Evolutionary conservation across 345 rosid genomes (phyloP).

Genomic region (Iberis pinnata): DNA sequence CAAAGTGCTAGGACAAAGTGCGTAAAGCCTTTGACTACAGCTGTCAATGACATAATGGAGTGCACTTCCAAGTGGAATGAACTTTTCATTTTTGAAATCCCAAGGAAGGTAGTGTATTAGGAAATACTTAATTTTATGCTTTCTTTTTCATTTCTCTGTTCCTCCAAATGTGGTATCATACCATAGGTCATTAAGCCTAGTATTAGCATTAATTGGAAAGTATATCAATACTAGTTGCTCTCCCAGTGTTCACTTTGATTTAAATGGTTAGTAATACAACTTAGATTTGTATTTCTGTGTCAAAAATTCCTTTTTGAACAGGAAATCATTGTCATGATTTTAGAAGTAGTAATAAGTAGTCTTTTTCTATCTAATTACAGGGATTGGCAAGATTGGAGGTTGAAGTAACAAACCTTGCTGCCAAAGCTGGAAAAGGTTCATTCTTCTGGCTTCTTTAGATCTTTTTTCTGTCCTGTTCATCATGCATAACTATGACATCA

Average conservation of each 20-base stretch:
- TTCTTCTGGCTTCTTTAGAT: constrained; percentile 10
- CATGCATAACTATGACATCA: constrained; percentile 3
- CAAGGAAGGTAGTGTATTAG: constrained; percentile 49
- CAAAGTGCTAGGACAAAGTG: constrained; percentile 99
- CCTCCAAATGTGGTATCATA: background rate
- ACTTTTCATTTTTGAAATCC: constrained; percentile 91
- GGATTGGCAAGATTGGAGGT: constrained; percentile 85
- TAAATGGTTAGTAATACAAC: constrained; percentile 15
- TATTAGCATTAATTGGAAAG: constrained; percentile 1
- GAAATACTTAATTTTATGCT: background rate
- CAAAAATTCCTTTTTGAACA: constrained; percentile 9
- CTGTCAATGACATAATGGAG: constrained; percentile 31
- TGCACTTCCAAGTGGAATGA: constrained; percentile 88
- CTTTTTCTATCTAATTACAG: constrained; percentile 33
- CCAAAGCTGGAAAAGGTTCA: constrained; percentile 98
- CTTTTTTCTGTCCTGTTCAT: constrained; percentile 3
- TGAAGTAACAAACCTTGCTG: constrained; percentile 96
- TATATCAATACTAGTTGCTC: constrained; percentile 10
- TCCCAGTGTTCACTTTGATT: constrained; percentile 7
- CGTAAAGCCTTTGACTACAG: constrained; percentile 58
- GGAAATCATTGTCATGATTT: constrained; percentile 4
- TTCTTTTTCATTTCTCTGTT: constrained; percentile 10
- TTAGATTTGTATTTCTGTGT: background rate
- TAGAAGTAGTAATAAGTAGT: constrained; percentile 1
- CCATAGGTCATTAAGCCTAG: constrained; percentile 12